Percentiles rank a stretch among this genome's conserved stretches.
Evolutionary conservation across 345 rosid genomes (phyloP).

Genomic region (Balakata baccata): DNA sequence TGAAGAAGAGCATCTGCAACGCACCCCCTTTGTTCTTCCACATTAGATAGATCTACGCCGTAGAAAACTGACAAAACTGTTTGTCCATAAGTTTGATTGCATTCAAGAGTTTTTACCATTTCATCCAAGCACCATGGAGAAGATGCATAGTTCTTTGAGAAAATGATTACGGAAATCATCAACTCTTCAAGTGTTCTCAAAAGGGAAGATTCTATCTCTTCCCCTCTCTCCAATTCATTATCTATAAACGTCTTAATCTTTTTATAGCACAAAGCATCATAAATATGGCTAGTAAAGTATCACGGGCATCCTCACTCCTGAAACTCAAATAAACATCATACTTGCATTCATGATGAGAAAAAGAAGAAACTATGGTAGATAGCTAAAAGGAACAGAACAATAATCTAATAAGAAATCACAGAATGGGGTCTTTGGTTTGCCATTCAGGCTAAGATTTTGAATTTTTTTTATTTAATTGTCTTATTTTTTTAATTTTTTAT

Average conservation of each 20-base stretch:
- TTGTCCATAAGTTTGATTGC: neutral
- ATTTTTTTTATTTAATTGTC: no score
- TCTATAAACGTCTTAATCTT: neutral
- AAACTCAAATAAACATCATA: slow-evolving; percentile 3
- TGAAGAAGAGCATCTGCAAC: neutral
- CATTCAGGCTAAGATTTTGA: no score
- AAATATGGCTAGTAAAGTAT: neutral
- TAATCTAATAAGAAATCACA: no score
- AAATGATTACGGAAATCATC: neutral
- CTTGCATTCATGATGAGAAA: neutral
- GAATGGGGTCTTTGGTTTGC: no score
- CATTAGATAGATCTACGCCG: neutral
- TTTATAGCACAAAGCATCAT: neutral
- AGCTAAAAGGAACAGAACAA: no score
- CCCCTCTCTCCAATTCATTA: neutral
- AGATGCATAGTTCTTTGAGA: slow-evolving; percentile 5
- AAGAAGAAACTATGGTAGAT: neutral
- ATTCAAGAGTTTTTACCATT: neutral
- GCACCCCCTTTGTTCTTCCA: neutral
- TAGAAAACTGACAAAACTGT: neutral
- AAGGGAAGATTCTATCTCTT: neutral
- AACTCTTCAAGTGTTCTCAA: slow-evolving; percentile 3
- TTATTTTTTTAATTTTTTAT: no score
- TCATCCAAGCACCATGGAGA: slow-evolving; percentile 8
- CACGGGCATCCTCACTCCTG: neutral